These are phyloP conservation scores for Beauveria rudraprayagi DNA, from an alignment of 2,329 filamentous ascomycete species.

Conservation along the genomic window DNA sequence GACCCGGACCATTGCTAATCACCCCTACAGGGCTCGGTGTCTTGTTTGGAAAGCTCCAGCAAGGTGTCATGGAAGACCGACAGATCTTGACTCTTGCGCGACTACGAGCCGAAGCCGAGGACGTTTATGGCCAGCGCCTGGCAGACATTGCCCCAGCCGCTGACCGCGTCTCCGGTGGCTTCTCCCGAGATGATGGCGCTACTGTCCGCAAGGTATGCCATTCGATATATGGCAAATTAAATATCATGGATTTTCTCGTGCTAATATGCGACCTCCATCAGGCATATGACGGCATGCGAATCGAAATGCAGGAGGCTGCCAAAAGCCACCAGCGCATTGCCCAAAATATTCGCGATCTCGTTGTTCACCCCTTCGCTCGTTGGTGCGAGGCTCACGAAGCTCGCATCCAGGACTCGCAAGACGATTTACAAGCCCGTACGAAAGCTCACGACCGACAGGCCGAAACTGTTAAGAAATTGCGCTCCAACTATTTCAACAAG, in stretches of 20 bases:
- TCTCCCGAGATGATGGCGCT: slow-evolving; percentile 85
- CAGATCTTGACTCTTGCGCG: slow-evolving; percentile 87
- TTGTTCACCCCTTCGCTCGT: slow-evolving; percentile 85
- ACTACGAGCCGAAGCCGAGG: slow-evolving; percentile 92
- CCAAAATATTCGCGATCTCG: slow-evolving; percentile 90
- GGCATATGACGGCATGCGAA: slow-evolving; percentile 90
- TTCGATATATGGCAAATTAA: neutral
- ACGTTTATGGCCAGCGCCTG: slow-evolving; percentile 73
- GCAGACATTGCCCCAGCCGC: slow-evolving; percentile 73
- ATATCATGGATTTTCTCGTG: neutral
- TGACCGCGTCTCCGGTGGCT: slow-evolving; percentile 76
- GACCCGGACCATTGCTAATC: slow-evolving; percentile 10
- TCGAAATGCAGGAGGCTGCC: slow-evolving; percentile 84
- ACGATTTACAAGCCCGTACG: slow-evolving; percentile 83
- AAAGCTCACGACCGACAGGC: slow-evolving; percentile 90
- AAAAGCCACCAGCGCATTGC: slow-evolving; percentile 93
- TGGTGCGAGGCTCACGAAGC: slow-evolving; percentile 95
- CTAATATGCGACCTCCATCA: slow-evolving; percentile 28
- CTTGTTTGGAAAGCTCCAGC: slow-evolving; percentile 92
- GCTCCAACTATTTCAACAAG: slow-evolving; percentile 98
- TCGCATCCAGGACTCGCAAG: slow-evolving; percentile 87
- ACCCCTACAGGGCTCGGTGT: slow-evolving; percentile 65
- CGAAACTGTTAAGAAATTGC: slow-evolving; percentile 82
- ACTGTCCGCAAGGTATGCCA: slow-evolving; percentile 78
- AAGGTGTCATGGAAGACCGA: slow-evolving; percentile 90